Conservation (phyloP, 2,329 filamentous ascomycete species). For the Myriosclerotinia curreyana region DNA sequence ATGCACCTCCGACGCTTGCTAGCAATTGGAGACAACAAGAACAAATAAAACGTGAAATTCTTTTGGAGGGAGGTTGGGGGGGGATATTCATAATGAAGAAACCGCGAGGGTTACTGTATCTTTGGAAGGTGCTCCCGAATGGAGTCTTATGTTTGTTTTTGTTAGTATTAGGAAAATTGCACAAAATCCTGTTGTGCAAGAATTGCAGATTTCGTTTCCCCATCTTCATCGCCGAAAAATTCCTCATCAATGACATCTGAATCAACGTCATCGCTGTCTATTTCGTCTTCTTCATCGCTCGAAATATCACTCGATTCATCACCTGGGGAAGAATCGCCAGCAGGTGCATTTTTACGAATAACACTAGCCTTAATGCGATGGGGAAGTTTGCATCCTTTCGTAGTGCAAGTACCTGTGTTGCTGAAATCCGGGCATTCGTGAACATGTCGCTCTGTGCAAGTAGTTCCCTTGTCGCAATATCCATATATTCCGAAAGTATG, state of each 20-base stretch:
- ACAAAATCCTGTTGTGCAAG: conserved; percentile 60
- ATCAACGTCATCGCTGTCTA: conserved; percentile 74
- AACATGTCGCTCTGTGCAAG: conserved; percentile 79
- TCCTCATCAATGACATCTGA: conserved; percentile 68
- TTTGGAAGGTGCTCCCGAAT: not conserved
- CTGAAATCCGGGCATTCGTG: conserved; percentile 94
- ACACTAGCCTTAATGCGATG: conserved; percentile 86
- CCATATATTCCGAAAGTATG: conserved; percentile 79
- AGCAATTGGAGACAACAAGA: not conserved
- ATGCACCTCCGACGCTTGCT: conserved; percentile 6
- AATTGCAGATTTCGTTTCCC: conserved; percentile 52
- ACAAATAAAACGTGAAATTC: not conserved
- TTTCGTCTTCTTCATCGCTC: conserved; percentile 66
- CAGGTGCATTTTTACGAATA: conserved; percentile 61
- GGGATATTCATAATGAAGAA: conserved; percentile 8
- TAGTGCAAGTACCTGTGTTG: conserved; percentile 81
- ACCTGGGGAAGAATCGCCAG: conserved; percentile 43
- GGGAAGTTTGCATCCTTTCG: conserved; percentile 75
- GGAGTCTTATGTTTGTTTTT: conserved; percentile 20
- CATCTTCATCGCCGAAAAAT: conserved; percentile 56
- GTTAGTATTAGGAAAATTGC: conserved; percentile 42
- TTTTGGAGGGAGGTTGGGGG: too few relatives aligned
- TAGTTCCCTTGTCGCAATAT: conserved; percentile 79
- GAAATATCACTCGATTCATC: conserved; percentile 66
- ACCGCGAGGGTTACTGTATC: not conserved